A percentile compares a stretch with the other conserved stretches of the same genome.
Conservation (phyloP, 2,329 filamentous ascomycete genomes). For the Colletotrichum sp. region DNA sequence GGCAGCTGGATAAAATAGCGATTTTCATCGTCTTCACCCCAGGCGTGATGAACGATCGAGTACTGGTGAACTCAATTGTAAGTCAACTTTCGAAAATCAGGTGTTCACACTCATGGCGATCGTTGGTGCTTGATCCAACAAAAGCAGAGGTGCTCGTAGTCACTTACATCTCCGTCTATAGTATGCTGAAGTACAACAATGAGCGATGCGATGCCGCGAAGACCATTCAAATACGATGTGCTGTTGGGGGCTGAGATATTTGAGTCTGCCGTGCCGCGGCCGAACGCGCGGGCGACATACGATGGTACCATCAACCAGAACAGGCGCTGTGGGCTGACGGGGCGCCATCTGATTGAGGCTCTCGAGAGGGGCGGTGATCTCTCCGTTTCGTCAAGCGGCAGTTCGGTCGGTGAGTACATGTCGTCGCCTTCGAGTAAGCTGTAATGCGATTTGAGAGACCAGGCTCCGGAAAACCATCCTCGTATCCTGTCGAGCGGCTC, state of each 20-base stretch:
- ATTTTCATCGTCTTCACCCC: neutral
- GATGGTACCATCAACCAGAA: neutral
- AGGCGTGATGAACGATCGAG: neutral
- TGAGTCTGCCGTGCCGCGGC: neutral
- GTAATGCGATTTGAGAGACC: neutral
- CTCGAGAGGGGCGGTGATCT: neutral
- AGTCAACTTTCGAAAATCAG: neutral
- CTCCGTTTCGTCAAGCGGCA: neutral
- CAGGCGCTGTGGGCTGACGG: neutral
- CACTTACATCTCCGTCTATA: conserved; percentile 30
- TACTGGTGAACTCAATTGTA: neutral
- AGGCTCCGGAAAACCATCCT: neutral
- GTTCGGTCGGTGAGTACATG: neutral
- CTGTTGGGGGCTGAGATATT: conserved; percentile 25
- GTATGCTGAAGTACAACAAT: conserved; percentile 54
- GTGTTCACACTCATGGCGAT: neutral
- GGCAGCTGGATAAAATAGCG: conserved; percentile 40
- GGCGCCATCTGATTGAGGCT: neutral
- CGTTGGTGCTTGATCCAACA: neutral
- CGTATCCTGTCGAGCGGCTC: neutral
- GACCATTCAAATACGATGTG: conserved; percentile 53
- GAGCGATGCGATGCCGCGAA: conserved; percentile 53
- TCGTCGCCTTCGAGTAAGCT: neutral
- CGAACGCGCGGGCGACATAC: neutral
- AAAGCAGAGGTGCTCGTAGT: accelerated